These are phyloP conservation scores for Chlorella vulgaris DNA, from an alignment of 139 green algal species.

Conservation along the genomic window DNA sequence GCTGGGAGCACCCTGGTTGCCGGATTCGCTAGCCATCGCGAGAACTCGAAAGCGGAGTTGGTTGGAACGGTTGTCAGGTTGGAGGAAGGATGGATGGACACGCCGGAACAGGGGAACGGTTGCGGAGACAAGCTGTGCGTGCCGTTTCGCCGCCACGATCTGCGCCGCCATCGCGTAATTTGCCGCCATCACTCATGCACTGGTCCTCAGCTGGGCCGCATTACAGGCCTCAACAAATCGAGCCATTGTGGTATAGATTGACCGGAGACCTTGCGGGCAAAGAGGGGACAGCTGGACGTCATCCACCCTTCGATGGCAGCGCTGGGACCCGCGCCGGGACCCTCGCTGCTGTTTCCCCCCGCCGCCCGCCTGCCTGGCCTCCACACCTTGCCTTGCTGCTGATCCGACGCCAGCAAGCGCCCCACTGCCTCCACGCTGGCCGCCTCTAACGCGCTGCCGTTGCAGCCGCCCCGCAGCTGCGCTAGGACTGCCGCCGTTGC, in stretches of 20 bases:
- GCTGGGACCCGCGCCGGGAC: not conserved
- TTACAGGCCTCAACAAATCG: conserved; percentile 2
- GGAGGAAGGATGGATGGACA: too few species aligned
- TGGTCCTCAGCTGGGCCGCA: not conserved
- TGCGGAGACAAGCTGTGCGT: too few species aligned
- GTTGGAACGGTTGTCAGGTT: not conserved
- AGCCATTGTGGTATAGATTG: not conserved
- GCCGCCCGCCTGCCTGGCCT: not conserved
- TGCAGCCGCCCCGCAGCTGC: conserved; percentile 16
- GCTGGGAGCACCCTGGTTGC: not conserved
- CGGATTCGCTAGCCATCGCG: not conserved
- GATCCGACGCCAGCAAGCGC: not conserved
- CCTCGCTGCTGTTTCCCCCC: not conserved
- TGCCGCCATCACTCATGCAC: too few species aligned
- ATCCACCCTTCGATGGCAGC: not conserved
- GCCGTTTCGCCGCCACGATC: too few species aligned
- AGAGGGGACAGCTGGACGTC: conserved; percentile 26
- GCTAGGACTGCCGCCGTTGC: not conserved
- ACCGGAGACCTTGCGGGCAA: conserved; percentile 31
- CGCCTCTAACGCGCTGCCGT: not conserved
- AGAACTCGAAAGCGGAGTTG: too few species aligned
- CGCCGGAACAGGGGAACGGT: too few species aligned
- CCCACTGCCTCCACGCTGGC: not conserved
- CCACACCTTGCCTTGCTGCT: not conserved
- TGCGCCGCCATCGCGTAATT: too few species aligned